Conservation (phyloP, 78 protist genomes). For the Pigoraptor vietnamica region DNA sequence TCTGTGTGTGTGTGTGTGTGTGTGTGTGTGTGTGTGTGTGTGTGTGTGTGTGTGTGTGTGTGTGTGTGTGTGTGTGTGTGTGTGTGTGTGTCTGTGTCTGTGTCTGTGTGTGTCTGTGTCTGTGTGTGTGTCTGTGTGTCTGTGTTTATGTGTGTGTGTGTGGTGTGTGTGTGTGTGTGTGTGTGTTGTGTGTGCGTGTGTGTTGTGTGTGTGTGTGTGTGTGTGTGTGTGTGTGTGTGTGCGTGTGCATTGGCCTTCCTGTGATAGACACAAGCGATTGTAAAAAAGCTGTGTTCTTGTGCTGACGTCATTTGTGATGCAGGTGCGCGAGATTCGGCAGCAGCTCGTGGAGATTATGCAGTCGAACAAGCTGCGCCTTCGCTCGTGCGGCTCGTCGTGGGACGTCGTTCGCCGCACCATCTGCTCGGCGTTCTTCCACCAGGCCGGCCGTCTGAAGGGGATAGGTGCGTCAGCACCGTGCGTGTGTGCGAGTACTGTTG, state of each 20-base stretch:
- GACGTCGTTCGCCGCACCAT: constrained; percentile 85
- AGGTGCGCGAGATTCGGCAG: constrained; percentile 75
- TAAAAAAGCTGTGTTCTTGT: background rate
- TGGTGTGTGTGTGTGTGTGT: too few relatives aligned
- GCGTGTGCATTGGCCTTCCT: background rate
- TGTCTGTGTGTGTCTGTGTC: too few relatives aligned
- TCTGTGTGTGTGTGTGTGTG: too few relatives aligned
- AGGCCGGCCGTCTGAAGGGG: constrained; percentile 77
- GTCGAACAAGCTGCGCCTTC: constrained; percentile 14
- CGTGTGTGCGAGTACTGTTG: background rate
- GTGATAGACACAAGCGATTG: background rate
- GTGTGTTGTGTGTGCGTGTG: too few relatives aligned
- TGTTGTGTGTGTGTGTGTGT: too few relatives aligned
- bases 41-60: too few relatives aligned
- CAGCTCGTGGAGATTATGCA: constrained; percentile 90
- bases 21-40: too few relatives aligned
- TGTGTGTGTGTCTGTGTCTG: too few relatives aligned
- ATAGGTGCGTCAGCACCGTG: background rate
- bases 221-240: too few relatives aligned
- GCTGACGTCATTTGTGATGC: background rate
- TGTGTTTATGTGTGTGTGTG: too few relatives aligned
- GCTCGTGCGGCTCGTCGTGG: constrained; percentile 58
- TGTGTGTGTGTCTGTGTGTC: too few relatives aligned
- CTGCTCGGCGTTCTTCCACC: constrained; percentile 83
- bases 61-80: too few relatives aligned